Percentiles rank a stretch among this genome's conserved stretches.
These are phyloP conservation scores for Colletotrichum tofieldiae DNA, from an alignment of 2,329 filamentous ascomycete species.

Conservation along the genomic window DNA sequence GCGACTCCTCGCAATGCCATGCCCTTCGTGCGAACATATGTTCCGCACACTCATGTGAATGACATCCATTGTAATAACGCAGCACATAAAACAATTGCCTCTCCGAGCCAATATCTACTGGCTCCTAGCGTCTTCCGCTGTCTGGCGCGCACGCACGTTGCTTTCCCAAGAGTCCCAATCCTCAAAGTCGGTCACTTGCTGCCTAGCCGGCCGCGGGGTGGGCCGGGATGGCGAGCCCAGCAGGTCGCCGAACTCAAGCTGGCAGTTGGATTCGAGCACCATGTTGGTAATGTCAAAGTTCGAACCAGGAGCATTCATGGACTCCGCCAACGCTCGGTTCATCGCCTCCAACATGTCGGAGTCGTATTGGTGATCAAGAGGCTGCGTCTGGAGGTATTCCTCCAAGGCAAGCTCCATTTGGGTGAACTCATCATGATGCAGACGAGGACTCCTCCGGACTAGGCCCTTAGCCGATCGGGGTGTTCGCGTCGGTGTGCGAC, in stretches of 20 bases:
- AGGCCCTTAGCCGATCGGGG: conserved; percentile 50
- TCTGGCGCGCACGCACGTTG: conserved; percentile 28
- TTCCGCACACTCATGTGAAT: conserved; percentile 1
- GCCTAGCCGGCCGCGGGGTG: conserved; percentile 17
- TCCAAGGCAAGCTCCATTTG: conserved; percentile 40
- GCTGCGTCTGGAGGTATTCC: conserved; percentile 37
- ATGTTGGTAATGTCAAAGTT: conserved; percentile 38
- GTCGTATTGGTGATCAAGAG: conserved; percentile 35
- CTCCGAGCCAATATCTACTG: conserved; percentile 22
- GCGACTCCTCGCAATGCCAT: conserved; percentile 9
- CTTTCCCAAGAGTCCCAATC: conserved; percentile 38
- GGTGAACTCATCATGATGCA: conserved; percentile 37
- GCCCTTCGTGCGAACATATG: not conserved
- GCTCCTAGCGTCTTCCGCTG: conserved; percentile 21
- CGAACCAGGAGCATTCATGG: conserved; percentile 24
- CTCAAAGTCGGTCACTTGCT: conserved; percentile 26
- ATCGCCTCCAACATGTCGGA: conserved; percentile 41
- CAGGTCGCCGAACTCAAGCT: conserved; percentile 38
- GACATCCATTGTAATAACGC: not conserved
- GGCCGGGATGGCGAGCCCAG: conserved; percentile 33
- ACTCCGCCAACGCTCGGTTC: conserved; percentile 40
- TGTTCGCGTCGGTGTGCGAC: conserved; percentile 66
- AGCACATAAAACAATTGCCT: conserved; percentile 1
- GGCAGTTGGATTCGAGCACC: conserved; percentile 29
- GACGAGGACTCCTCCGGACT: conserved; percentile 37